Evolutionary conservation across 2,329 filamentous ascomycete genomes (phyloP).

Genomic region (Reticulascus tulasneorum): DNA sequence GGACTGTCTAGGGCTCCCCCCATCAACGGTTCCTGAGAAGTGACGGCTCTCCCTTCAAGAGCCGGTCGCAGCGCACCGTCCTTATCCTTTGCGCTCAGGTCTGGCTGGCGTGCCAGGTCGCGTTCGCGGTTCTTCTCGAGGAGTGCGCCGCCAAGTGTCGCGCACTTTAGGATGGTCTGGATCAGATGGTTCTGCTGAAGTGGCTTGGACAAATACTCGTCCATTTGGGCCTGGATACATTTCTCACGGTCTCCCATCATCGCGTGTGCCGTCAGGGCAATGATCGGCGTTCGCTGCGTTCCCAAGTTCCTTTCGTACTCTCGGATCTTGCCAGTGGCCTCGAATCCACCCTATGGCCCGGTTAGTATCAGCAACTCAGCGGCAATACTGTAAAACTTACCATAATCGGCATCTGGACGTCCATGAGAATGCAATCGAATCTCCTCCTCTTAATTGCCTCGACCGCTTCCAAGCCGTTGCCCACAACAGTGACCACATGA

Average conservation of each 20-base stretch:
- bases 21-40: slow-evolving; percentile 59
- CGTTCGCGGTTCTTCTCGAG: slow-evolving; percentile 70
- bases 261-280: slow-evolving; percentile 93
- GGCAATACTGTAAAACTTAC: slow-evolving; percentile 40
- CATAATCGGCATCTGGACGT: slow-evolving; percentile 99
- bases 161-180: slow-evolving; percentile 95
- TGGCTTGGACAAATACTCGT: slow-evolving; percentile 96
- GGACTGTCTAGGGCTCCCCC: slow-evolving; percentile 58
- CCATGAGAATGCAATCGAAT: slow-evolving; percentile 97
- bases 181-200: slow-evolving; percentile 96
- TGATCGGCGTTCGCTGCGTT: slow-evolving; percentile 84
- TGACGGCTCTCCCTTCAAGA: slow-evolving; percentile 60
- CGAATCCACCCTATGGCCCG: slow-evolving; percentile 82
- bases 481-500: slow-evolving; percentile 85
- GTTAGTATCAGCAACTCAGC: slow-evolving; percentile 9
- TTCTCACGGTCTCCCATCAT: slow-evolving; percentile 98
- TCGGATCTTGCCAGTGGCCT: slow-evolving; percentile 93
- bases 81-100: slow-evolving; percentile 41
- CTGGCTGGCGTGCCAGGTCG: slow-evolving; percentile 49
- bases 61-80: slow-evolving; percentile 34
- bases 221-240: slow-evolving; percentile 98
- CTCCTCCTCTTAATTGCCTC: slow-evolving; percentile 88
- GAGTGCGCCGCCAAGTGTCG: slow-evolving; percentile 80
- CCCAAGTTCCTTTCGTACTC: slow-evolving; percentile 85
- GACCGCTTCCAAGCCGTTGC: slow-evolving; percentile 90